Base-by-base conservation (phyloP, 116 monocot genomes). In the Papilionanthe hybrid region DNA sequence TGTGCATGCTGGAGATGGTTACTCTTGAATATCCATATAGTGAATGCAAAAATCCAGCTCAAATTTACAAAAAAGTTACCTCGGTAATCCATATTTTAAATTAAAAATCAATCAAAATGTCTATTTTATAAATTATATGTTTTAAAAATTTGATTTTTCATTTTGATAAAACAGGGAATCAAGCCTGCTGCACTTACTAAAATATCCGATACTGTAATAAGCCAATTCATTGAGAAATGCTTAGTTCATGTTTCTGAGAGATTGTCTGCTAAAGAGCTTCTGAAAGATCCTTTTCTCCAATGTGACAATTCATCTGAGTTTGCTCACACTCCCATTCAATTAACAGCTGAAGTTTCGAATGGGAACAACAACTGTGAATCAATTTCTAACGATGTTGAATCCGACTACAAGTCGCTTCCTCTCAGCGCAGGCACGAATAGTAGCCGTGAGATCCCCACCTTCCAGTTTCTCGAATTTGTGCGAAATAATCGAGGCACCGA, bases 1-100 rank as follows among this genome's bases (percentile, higher is more conserved):
- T 96, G 96, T 96, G 96, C 75, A 79, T 96, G 86, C 77, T 96
- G 47, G 96, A 96, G 76, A 90, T 96, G 88, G 82, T 91, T 23
- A 96, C 96, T 50, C 84, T 84, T 58, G 93, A 96, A 75, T 96
- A 92, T 83, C 96, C 96, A 9, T 96, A 96, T 71, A 91, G 93
- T 82, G 96, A 96, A 81, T 96, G 96, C 55, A 88, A 11, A 77
- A 91, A 96, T 86, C 73, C 96, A 30, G 96, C 91, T 83, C 96
- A 96, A 63, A 96, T 96, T 81, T 96, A 86, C 82, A 93, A 89
- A 78, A 93, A 90, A 87, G 96, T 96, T 17, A 87, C 85, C 28
- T 81, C 87, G 44, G 96, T 96, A 86, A 88, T 87, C 85, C 41
- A n/a, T 37, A 47, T 73, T 37, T 9, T 20, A 47, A 20, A 10